Evolutionary conservation across 2,329 filamentous ascomycete genomes (phyloP).

Genomic region (Fusarium devonianum): DNA sequence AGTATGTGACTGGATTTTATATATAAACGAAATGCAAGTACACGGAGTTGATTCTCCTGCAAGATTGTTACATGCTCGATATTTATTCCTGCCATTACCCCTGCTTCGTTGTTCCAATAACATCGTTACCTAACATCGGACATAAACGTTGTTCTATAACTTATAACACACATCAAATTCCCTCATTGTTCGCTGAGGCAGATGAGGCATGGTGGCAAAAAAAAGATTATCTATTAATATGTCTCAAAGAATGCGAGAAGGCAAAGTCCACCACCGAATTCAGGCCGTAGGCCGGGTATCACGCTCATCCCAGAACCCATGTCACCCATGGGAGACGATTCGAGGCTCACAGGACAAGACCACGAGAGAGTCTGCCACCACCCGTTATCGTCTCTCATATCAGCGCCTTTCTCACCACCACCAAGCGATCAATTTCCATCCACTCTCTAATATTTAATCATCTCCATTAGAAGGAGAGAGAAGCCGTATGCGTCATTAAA

Average conservation of each 20-base stretch:
- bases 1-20: too few species aligned
- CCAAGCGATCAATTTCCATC: slow-evolving; percentile 34
- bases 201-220: not conserved
- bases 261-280: slow-evolving; percentile 35
- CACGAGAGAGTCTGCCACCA: slow-evolving; percentile 17
- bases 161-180: not conserved
- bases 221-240: slow-evolving; percentile 45
- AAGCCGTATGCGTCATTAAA: slow-evolving; percentile 47
- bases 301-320: slow-evolving; percentile 34
- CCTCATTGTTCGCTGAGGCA: not conserved
- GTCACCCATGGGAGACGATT: slow-evolving; percentile 20
- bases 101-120: too few species aligned
- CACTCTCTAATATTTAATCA: slow-evolving; percentile 41
- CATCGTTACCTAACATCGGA: too few species aligned
- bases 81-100: too few species aligned
- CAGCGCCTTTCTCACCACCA: slow-evolving; percentile 19
- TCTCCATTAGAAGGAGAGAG: slow-evolving; percentile 47
- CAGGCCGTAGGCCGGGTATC: slow-evolving; percentile 39
- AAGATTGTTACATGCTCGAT: too few species aligned
- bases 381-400: slow-evolving; percentile 20
- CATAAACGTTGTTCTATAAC: too few species aligned
- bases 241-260: slow-evolving; percentile 44
- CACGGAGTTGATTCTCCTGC: too few species aligned
- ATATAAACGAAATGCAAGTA: too few species aligned
- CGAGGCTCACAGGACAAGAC: slow-evolving; percentile 7